These are phyloP conservation scores for Globisporangium viniferum DNA, from an alignment of 352 stramenopile species.

Conservation along the genomic window DNA sequence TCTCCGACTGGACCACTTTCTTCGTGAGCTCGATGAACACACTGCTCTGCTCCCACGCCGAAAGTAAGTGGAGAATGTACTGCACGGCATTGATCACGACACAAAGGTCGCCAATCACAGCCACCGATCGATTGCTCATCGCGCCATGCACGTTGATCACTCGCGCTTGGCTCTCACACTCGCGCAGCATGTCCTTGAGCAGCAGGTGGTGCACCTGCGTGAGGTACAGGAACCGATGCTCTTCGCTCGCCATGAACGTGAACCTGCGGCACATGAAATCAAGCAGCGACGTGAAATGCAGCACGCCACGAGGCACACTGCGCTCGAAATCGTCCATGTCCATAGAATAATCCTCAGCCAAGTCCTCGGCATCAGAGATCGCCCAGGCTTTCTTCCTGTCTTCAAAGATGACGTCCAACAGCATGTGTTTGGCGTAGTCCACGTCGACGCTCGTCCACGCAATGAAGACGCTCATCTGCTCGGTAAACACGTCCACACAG, in stretches of 20 bases:
- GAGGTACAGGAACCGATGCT: constrained; percentile 77
- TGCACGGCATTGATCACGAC: constrained; percentile 49
- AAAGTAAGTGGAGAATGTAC: constrained; percentile 35
- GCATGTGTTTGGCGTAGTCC: constrained; percentile 43
- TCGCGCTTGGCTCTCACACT: constrained; percentile 16
- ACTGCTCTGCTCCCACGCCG: constrained; percentile 59
- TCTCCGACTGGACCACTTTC: constrained; percentile 54
- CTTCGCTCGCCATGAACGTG: constrained; percentile 51
- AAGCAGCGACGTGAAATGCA: constrained; percentile 46
- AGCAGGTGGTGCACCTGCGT: constrained; percentile 63
- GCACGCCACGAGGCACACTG: constrained; percentile 19
- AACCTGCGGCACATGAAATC: constrained; percentile 73
- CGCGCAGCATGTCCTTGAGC: constrained; percentile 25
- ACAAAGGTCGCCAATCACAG: constrained; percentile 29
- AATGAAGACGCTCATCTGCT: constrained; percentile 46
- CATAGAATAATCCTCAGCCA: not conserved
- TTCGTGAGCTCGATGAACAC: constrained; percentile 67
- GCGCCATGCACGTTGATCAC: constrained; percentile 3
- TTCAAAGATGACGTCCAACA: constrained; percentile 19
- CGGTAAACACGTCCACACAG: constrained; percentile 62
- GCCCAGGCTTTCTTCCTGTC: constrained; percentile 11
- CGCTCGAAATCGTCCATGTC: constrained; percentile 11
- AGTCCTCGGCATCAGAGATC: not conserved
- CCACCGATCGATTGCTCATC: not conserved
- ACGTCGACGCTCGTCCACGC: constrained; percentile 63